phyloP scores from a whole-genome alignment of 352 stramenopile genomes.

The Phytophthora citrophthora region DNA sequence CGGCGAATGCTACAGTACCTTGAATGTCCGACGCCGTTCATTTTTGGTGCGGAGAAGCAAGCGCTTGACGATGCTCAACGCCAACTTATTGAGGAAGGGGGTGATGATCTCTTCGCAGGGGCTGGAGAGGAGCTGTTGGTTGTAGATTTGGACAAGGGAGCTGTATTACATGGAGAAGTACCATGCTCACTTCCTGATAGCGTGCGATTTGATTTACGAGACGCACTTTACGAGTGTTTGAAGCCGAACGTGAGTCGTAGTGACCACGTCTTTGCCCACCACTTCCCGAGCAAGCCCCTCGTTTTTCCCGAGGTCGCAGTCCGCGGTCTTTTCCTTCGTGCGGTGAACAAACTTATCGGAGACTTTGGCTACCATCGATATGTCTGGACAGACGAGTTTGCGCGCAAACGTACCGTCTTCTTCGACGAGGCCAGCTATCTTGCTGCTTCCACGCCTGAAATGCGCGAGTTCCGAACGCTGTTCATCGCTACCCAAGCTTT shows the following conservation, averaged over 20 bases:
- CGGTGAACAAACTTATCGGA: conserved; percentile 74
- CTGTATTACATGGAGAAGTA: conserved; percentile 56
- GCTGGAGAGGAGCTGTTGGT: conserved; percentile 71
- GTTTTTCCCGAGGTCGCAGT: conserved; percentile 80
- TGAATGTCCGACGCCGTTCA: conserved; percentile 87
- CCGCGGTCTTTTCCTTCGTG: conserved; percentile 67
- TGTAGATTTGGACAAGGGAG: conserved; percentile 77
- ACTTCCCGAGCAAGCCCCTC: conserved; percentile 67
- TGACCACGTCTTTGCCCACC: conserved; percentile 75
- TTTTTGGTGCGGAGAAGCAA: conserved; percentile 80
- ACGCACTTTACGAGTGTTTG: conserved; percentile 67
- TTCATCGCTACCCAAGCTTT: conserved; percentile 89
- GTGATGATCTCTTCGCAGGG: conserved; percentile 54
- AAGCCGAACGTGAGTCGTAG: conserved; percentile 76
- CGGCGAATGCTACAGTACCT: conserved; percentile 84
- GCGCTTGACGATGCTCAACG: conserved; percentile 62
- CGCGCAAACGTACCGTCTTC: conserved; percentile 76
- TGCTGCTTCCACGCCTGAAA: conserved; percentile 70
- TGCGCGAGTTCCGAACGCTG: conserved; percentile 84
- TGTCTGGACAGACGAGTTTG: conserved; percentile 87
- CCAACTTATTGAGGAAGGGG: conserved; percentile 44
- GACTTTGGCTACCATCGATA: conserved; percentile 89
- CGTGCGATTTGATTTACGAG: conserved; percentile 53
- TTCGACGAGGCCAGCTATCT: conserved; percentile 90
- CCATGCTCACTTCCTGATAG: conserved; percentile 55